A percentile compares a stretch with the other conserved stretches of the same genome.
phyloP scores from a whole-genome alignment of 352 stramenopile genomes.

The Phytophthora sansomeana region DNA sequence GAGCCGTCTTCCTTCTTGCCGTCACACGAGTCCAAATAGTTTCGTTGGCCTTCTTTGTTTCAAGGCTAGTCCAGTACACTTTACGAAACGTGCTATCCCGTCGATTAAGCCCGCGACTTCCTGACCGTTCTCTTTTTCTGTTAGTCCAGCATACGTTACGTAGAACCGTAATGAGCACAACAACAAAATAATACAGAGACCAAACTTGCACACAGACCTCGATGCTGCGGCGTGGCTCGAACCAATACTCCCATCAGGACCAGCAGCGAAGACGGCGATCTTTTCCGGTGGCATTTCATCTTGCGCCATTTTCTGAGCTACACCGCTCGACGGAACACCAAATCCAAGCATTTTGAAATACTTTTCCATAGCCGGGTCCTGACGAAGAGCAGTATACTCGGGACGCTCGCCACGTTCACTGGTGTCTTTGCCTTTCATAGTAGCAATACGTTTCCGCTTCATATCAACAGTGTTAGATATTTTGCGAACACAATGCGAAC shows the following conservation, averaged over 20 bases:
- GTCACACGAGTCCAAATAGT: conserved; percentile 85
- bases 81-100: conserved; percentile 74
- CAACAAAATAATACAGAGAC: background rate
- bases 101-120: conserved; percentile 32
- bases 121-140: conserved; percentile 20
- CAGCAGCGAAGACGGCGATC: conserved; percentile 65
- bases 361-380: conserved; percentile 76
- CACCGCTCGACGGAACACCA: conserved; percentile 67
- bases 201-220: conserved; percentile 16
- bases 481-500: conserved; percentile 1
- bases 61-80: conserved; percentile 82
- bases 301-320: conserved; percentile 86
- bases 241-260: conserved; percentile 41
- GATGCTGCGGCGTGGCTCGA: background rate
- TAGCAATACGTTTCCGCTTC: conserved; percentile 50
- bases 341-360: conserved; percentile 90
- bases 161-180: conserved; percentile 4
- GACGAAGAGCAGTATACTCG: conserved; percentile 61
- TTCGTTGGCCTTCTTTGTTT: conserved; percentile 57
- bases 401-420: conserved; percentile 42
- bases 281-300: conserved; percentile 71
- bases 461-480: conserved; percentile 17
- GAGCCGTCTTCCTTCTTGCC: conserved; percentile 64
- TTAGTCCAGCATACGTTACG: background rate
- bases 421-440: conserved; percentile 17